Evolutionary conservation across 768 basidiomycete species (phyloP).

Genomic region (Termitomyces sp.): DNA sequence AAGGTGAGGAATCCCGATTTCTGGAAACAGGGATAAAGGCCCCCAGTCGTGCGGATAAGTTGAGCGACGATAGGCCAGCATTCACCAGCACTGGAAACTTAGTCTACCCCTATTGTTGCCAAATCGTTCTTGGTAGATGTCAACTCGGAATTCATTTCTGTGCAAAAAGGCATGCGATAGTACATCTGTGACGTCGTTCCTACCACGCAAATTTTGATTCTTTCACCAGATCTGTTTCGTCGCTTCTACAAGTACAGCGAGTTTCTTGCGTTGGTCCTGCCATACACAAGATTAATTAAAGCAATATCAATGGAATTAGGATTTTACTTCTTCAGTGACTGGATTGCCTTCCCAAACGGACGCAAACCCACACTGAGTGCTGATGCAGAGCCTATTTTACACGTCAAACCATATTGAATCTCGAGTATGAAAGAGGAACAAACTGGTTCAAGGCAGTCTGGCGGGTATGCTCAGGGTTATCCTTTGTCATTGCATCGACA

Average conservation of each 20-base stretch:
- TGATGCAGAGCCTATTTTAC: slow-evolving; percentile 46
- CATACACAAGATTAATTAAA: slow-evolving; percentile 3
- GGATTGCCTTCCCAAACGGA: slow-evolving; percentile 59
- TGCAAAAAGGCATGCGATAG: background rate
- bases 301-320: background rate
- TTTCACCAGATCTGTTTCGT: slow-evolving; percentile 46
- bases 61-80: too few species aligned
- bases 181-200: background rate
- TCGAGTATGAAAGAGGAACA: slow-evolving; percentile 17
- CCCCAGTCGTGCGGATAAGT: too few species aligned
- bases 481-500: slow-evolving; percentile 45
- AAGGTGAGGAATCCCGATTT: too few species aligned
- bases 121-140: background rate
- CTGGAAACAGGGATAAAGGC: too few species aligned
- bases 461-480: slow-evolving; percentile 40
- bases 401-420: slow-evolving; percentile 4
- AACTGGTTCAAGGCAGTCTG: slow-evolving; percentile 55
- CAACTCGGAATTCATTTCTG: background rate
- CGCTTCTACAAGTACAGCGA: slow-evolving; percentile 41
- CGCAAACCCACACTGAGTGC: slow-evolving; percentile 66
- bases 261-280: slow-evolving; percentile 51
- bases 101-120: too few species aligned
- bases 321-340: slow-evolving; percentile 44
- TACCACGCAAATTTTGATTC: background rate
- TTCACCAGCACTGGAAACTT: too few species aligned